Evolutionary conservation across 108 stramenopile species (phyloP).

Genomic region (Hondaea fermentalgiana): DNA sequence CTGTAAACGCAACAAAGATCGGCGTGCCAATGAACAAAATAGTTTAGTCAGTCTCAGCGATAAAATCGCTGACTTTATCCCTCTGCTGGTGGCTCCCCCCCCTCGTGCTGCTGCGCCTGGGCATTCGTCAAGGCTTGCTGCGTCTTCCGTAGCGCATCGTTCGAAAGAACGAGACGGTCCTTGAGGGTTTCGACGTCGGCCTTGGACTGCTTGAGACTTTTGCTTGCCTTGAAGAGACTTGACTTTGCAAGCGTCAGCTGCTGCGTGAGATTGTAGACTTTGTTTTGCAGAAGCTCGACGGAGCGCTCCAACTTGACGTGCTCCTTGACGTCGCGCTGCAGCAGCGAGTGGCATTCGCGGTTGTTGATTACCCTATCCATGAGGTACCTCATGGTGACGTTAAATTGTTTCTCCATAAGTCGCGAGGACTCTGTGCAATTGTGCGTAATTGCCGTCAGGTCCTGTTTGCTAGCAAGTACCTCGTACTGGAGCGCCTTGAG

Average conservation of each 20-base stretch:
- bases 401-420: slow-evolving; percentile 12
- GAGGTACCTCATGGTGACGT: slow-evolving; percentile 5
- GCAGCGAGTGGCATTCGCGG: background rate
- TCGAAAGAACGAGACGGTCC: background rate
- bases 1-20: too few species aligned
- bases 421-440: background rate
- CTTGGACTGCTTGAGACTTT: background rate
- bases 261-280: background rate
- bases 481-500: background rate
- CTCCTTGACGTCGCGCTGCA: background rate
- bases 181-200: background rate
- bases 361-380: slow-evolving; percentile 17
- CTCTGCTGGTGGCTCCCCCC: background rate
- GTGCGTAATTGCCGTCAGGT: background rate
- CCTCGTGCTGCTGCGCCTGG: background rate
- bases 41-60: background rate
- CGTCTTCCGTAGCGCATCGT: background rate
- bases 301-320: background rate
- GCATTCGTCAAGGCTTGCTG: background rate
- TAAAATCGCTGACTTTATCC: background rate
- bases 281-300: slow-evolving; percentile 10
- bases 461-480: background rate
- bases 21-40: too few species aligned
- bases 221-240: background rate
- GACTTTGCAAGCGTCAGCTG: background rate